A percentile compares a stretch with the other conserved stretches of the same genome.
phyloP scores from a whole-genome alignment of 2,329 filamentous ascomycete genomes.

The Trichoderma atrobrunneum region DNA sequence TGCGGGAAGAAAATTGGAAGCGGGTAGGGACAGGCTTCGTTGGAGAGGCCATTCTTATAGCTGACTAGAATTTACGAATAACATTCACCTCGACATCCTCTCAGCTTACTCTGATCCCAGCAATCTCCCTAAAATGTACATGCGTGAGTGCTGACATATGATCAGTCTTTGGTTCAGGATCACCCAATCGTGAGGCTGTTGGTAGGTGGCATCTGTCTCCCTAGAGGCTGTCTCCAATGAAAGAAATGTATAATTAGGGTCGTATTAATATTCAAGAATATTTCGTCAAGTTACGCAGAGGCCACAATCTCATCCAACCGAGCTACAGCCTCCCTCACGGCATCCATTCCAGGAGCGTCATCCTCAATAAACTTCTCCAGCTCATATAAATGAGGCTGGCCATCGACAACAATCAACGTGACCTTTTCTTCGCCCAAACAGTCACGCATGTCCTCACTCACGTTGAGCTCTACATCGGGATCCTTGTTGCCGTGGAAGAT shows the following conservation, averaged over 20 bases:
- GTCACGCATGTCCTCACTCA: constrained; percentile 30
- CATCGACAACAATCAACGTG: constrained; percentile 28
- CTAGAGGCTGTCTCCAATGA: fast-evolving
- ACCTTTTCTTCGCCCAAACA: constrained; percentile 29
- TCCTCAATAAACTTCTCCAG: constrained; percentile 32
- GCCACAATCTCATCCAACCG: constrained; percentile 27
- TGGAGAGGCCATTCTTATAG: not conserved
- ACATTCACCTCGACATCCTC: not conserved
- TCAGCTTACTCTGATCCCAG: not conserved
- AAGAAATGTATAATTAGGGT: not conserved
- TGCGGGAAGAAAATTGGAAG: constrained; percentile 2
- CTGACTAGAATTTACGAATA: constrained; percentile 7
- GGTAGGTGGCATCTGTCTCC: not conserved
- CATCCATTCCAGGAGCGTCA: constrained; percentile 27
- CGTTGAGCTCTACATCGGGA: constrained; percentile 28
- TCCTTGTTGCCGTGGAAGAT: constrained; percentile 35
- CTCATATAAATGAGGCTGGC: constrained; percentile 32
- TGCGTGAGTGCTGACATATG: no score
- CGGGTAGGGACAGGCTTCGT: not conserved
- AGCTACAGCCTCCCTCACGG: constrained; percentile 27
- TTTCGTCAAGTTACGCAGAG: not conserved
- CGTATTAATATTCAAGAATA: not conserved
- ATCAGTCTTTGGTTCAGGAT: not conserved
- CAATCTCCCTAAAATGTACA: not conserved
- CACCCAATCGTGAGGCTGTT: not conserved